A percentile compares a stretch with the other conserved stretches of the same genome.
phyloP scores from a whole-genome alignment of 768 basidiomycete genomes.

The Mycena alexandri region DNA sequence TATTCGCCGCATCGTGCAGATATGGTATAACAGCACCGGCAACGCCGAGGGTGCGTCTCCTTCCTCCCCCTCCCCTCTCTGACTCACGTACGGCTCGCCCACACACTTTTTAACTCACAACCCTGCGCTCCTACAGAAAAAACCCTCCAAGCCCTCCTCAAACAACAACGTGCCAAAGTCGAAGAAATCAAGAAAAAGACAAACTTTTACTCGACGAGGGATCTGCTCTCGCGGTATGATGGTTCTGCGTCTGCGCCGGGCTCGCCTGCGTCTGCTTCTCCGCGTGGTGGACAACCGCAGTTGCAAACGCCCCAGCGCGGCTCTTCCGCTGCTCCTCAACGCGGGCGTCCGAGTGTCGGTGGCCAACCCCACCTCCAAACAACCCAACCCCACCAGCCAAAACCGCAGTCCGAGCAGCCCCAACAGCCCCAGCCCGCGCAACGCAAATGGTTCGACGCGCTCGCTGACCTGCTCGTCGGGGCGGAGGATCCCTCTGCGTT shows the following conservation, averaged over 20 bases:
- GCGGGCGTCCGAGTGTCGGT: too few relatives aligned
- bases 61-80: not conserved
- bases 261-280: slow-evolving; percentile 4
- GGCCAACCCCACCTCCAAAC: too few relatives aligned
- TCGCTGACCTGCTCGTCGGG: slow-evolving; percentile 89
- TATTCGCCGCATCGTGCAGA: slow-evolving; percentile 82
- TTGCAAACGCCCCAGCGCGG: not conserved
- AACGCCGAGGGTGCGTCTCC: slow-evolving; percentile 77
- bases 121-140: slow-evolving; percentile 83
- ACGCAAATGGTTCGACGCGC: slow-evolving; percentile 88
- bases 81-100: too few relatives aligned
- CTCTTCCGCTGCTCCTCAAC: too few relatives aligned
- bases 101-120: too few relatives aligned
- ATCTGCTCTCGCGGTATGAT: slow-evolving; percentile 91
- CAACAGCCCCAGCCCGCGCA: slow-evolving; percentile 64
- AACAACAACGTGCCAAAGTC: slow-evolving; percentile 85
- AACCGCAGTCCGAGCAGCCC: not conserved
- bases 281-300: slow-evolving; percentile 1
- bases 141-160: slow-evolving; percentile 77
- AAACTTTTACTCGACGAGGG: slow-evolving; percentile 93
- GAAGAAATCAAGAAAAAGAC: slow-evolving; percentile 99
- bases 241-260: slow-evolving; percentile 55
- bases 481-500: slow-evolving; percentile 72
- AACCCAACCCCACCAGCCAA: too few relatives aligned
- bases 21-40: slow-evolving; percentile 86